Evolutionary conservation across 345 rosid species (phyloP).

Genomic region (Jatropha curcas): DNA sequence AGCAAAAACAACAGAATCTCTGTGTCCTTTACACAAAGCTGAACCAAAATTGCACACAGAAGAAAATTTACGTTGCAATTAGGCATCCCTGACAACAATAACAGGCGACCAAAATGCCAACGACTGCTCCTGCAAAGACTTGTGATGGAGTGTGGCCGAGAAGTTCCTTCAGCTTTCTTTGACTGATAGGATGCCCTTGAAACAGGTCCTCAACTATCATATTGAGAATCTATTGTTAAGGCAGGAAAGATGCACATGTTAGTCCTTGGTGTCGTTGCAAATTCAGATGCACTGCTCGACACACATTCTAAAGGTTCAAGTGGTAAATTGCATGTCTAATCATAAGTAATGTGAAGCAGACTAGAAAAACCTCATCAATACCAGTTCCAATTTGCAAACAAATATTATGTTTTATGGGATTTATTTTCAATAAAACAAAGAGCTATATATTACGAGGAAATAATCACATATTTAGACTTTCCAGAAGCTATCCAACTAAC

Average conservation of each 20-base stretch:
- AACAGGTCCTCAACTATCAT: constrained; percentile 86
- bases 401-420: background rate
- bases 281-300: background rate
- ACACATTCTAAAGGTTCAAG: background rate
- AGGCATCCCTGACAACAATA: constrained; percentile 65
- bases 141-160: constrained; percentile 93
- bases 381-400: background rate
- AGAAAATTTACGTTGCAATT: constrained; percentile 43
- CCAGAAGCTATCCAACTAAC: background rate
- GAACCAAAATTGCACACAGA: constrained; percentile 25
- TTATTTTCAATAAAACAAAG: background rate
- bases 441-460: background rate
- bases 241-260: constrained; percentile 2
- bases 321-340: background rate
- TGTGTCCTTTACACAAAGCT: background rate
- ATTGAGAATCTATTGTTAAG: constrained; percentile 63
- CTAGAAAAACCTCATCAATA: background rate
- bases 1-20: background rate
- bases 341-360: background rate
- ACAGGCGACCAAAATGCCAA: constrained; percentile 75
- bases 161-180: constrained; percentile 90
- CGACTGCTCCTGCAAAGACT: constrained; percentile 82
- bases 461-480: background rate
- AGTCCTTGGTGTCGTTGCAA: no score
- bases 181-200: constrained; percentile 90